phyloP scores from a whole-genome alignment of 208 protist species.

The Leishmania tropica region DNA sequence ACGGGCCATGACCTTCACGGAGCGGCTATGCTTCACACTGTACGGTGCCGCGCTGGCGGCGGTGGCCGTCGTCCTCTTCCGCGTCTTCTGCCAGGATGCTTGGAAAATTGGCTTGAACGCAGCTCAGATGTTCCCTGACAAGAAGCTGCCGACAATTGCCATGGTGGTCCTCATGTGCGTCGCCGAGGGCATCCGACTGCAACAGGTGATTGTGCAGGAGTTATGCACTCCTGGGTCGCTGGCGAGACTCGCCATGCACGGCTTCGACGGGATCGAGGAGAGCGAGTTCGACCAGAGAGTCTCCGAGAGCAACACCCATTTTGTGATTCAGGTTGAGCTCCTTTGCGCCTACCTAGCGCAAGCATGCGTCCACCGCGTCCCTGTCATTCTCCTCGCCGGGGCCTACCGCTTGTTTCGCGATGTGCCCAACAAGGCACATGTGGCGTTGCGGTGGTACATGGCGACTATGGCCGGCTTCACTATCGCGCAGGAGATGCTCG shows the following conservation, averaged over 20 bases:
- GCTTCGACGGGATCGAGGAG: conserved; percentile 51
- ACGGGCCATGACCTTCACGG: conserved; percentile 83
- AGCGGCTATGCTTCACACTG: conserved; percentile 83
- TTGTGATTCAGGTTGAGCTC: conserved; percentile 80
- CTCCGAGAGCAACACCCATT: conserved; percentile 65
- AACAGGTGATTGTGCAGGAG: conserved; percentile 30
- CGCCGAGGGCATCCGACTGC: conserved; percentile 39
- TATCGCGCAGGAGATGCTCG: conserved; percentile 38
- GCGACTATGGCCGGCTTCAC: conserved; percentile 53
- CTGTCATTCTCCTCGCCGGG: conserved; percentile 44
- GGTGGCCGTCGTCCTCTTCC: conserved; percentile 48
- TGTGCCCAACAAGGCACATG: conserved; percentile 57
- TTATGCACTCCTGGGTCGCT: conserved; percentile 33
- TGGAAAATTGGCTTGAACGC: conserved; percentile 43
- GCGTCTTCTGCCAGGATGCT: conserved; percentile 55
- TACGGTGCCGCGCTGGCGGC: conserved; percentile 74
- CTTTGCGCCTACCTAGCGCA: conserved; percentile 45
- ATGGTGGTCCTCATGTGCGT: conserved; percentile 42
- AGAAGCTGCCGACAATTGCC: conserved; percentile 30
- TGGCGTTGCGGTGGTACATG: conserved; percentile 85
- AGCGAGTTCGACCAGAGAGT: conserved; percentile 47
- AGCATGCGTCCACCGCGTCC: conserved; percentile 42
- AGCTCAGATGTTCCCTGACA: conserved; percentile 57
- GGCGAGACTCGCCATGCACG: conserved; percentile 30
- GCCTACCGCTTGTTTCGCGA: conserved; percentile 67